phyloP scores from a whole-genome alignment of 1,284 basidiomycete species.

The Exobasidium rhododendri region DNA sequence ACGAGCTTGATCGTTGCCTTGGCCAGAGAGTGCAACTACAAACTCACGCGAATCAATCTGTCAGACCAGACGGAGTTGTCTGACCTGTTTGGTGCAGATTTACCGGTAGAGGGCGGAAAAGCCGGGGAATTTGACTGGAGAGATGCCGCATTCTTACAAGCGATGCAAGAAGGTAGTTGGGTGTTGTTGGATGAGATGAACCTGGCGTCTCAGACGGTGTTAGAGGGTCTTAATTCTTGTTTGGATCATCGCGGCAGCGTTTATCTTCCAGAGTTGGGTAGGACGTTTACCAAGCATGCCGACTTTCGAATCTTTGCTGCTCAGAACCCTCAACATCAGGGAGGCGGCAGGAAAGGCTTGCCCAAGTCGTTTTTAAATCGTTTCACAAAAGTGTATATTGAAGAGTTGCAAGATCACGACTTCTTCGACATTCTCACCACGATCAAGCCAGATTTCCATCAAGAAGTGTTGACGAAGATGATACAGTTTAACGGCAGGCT shows the following conservation, averaged over 20 bases:
- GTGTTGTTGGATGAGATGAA: constrained; percentile 99
- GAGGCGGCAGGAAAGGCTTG: constrained; percentile 93
- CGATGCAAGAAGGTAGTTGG: constrained; percentile 74
- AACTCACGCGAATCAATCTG: constrained; percentile 91
- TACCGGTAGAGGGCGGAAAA: constrained; percentile 86
- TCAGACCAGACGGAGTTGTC: constrained; percentile 98
- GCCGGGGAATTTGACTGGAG: constrained; percentile 96
- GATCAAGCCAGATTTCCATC: constrained; percentile 67
- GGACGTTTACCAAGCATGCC: constrained; percentile 82
- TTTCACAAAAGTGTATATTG: constrained; percentile 93
- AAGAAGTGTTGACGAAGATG: constrained; percentile 67
- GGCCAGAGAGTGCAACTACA: constrained; percentile 73
- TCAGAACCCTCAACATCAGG: constrained; percentile 94
- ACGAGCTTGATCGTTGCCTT: constrained; percentile 88
- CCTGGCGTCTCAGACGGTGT: constrained; percentile 81
- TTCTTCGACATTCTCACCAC: constrained; percentile 74
- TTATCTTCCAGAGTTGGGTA: constrained; percentile 90
- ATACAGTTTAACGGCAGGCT: constrained; percentile 69
- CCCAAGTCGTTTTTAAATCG: constrained; percentile 97
- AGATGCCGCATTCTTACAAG: constrained; percentile 90
- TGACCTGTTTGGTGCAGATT: constrained; percentile 93
- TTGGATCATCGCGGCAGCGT: constrained; percentile 94
- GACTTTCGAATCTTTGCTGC: constrained; percentile 95
- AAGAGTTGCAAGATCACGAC: constrained; percentile 78
- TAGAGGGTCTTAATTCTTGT: constrained; percentile 95